These are phyloP conservation scores for Fusarium longipes DNA, from an alignment of 2,329 filamentous ascomycete species.

Conservation along the genomic window DNA sequence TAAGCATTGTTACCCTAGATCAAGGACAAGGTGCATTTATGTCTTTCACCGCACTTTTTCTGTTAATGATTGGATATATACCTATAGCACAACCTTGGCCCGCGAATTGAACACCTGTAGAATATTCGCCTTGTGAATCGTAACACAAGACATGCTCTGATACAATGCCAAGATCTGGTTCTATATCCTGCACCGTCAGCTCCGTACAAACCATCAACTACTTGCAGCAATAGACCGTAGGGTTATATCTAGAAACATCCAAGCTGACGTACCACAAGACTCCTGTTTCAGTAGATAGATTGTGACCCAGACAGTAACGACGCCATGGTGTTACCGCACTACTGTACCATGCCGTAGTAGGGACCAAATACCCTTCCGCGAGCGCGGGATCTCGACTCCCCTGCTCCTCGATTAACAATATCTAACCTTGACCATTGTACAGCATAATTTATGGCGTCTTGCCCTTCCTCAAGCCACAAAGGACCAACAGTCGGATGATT, in stretches of 20 bases:
- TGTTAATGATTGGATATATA: conserved; percentile 1
- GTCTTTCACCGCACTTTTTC: conserved; percentile 27
- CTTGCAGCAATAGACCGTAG: neutral
- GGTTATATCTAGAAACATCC: neutral
- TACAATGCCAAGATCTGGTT: conserved; percentile 19
- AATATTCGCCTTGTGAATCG: neutral
- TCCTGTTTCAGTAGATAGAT: conserved; percentile 16
- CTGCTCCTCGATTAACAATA: conserved; percentile 10
- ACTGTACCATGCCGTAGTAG: neutral
- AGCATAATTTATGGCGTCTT: conserved; percentile 1
- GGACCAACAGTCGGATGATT: conserved; percentile 12
- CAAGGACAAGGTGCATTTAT: conserved; percentile 29
- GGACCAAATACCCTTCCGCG: conserved; percentile 8
- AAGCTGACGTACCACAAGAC: neutral
- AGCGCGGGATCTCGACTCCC: conserved; percentile 22
- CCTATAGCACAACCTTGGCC: neutral
- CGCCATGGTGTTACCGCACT: conserved; percentile 6
- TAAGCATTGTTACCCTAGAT: conserved; percentile 27
- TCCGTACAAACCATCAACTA: neutral
- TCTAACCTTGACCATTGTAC: conserved; percentile 16
- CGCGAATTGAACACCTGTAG: neutral
- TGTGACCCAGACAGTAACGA: conserved; percentile 7
- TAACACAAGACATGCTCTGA: conserved; percentile 4
- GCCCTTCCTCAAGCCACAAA: conserved; percentile 34
- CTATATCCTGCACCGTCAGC: neutral